Conservation (phyloP, 345 rosid species). For the Camelina neglecta region DNA sequence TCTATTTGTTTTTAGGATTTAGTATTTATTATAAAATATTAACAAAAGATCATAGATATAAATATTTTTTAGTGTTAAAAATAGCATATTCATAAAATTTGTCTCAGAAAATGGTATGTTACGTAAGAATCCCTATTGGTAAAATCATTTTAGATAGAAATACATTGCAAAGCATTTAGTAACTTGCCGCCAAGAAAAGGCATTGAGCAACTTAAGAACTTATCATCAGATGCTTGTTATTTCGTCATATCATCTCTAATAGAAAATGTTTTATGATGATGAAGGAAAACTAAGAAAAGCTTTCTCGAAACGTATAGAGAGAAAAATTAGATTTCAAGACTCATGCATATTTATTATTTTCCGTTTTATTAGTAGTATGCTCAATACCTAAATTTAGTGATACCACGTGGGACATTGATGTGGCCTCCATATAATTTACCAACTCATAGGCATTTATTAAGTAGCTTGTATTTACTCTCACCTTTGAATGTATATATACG, state of each 20-base stretch:
- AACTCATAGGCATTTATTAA: slow-evolving; percentile 12
- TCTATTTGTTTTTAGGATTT: no score
- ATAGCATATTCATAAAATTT: no score
- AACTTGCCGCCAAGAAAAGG: not conserved
- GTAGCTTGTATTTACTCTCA: slow-evolving; percentile 29
- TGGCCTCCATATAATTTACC: slow-evolving; percentile 44
- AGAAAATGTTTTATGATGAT: not conserved
- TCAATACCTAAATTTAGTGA: slow-evolving; percentile 26
- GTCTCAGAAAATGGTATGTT: no score
- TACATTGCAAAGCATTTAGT: slow-evolving; percentile 6
- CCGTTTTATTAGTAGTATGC: slow-evolving; percentile 19
- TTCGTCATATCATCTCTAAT: not conserved
- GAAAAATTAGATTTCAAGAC: not conserved
- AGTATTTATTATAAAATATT: no score
- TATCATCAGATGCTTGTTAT: not conserved
- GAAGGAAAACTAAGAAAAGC: slow-evolving; percentile 11
- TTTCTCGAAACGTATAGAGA: slow-evolving; percentile 27
- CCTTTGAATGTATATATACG: not conserved
- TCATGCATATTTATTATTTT: slow-evolving; percentile 19
- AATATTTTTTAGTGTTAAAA: no score
- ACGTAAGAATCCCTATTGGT: not conserved
- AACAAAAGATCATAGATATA: no score
- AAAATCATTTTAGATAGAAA: not conserved
- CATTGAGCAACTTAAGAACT: not conserved
- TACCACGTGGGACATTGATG: slow-evolving; percentile 44